A percentile compares a stretch with the other conserved stretches of the same genome.
These are phyloP conservation scores for Fonsecaea monophora DNA, from an alignment of 2,329 filamentous ascomycete species.

Conservation along the genomic window DNA sequence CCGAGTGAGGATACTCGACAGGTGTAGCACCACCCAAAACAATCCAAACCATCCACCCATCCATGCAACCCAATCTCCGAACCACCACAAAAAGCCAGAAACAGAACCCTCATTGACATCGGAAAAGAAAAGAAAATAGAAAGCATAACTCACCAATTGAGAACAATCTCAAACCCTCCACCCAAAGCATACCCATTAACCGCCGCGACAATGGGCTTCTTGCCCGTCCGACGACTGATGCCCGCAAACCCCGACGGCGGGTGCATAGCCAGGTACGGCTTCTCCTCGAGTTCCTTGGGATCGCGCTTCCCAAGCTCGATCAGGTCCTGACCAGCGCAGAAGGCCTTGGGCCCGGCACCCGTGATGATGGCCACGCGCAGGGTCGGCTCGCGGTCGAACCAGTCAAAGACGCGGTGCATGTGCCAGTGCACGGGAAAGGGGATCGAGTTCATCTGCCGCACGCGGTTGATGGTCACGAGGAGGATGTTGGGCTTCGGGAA, in stretches of 20 bases:
- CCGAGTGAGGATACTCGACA: too few species aligned
- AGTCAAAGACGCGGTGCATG: constrained; percentile 52
- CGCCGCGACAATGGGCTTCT: constrained; percentile 77
- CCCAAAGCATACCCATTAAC: constrained; percentile 78
- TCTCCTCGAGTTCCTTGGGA: constrained; percentile 41
- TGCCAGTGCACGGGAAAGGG: constrained; percentile 51
- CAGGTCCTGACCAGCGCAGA: constrained; percentile 55
- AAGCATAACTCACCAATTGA: constrained; percentile 37
- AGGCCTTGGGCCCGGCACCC: constrained; percentile 51
- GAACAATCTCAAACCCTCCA: constrained; percentile 74
- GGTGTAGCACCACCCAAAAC: too few species aligned
- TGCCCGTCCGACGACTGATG: constrained; percentile 65
- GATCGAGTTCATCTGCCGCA: constrained; percentile 54
- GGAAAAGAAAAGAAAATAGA: too few species aligned
- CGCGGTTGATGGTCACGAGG: constrained; percentile 56
- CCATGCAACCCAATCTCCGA: too few species aligned
- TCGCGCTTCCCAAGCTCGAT: constrained; percentile 49
- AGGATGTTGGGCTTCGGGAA: constrained; percentile 56
- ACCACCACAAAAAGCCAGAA: too few species aligned
- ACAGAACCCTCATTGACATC: too few species aligned
- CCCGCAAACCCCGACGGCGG: constrained; percentile 51
- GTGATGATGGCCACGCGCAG: constrained; percentile 54
- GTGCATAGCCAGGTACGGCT: constrained; percentile 36
- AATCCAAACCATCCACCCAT: too few species aligned
- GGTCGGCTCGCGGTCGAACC: constrained; percentile 54